phyloP scores from a whole-genome alignment of 2,329 filamentous ascomycete species.

The Tricladium varicosporioides region DNA sequence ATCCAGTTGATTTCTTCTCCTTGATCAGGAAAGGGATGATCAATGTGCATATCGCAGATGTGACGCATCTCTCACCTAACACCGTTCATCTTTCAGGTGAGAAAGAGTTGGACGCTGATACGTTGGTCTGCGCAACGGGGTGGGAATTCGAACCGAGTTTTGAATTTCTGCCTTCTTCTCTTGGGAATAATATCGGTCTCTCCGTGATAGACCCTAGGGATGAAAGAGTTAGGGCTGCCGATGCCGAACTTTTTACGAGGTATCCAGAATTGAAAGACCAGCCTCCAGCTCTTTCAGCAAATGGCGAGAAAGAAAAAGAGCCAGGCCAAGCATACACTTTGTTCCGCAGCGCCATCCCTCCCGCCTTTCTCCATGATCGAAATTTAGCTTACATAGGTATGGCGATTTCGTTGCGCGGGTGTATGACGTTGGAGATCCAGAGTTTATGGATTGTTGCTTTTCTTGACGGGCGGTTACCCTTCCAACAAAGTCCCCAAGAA shows the following conservation, averaged over 20 bases:
- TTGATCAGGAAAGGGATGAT: slow-evolving; percentile 50
- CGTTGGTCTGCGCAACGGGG: slow-evolving; percentile 54
- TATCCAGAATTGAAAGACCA: slow-evolving; percentile 32
- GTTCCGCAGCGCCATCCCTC: slow-evolving; percentile 45
- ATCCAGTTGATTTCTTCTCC: slow-evolving; percentile 53
- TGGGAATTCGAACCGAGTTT: slow-evolving; percentile 54
- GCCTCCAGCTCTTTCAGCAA: background rate
- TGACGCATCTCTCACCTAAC: slow-evolving; percentile 43
- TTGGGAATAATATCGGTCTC: slow-evolving; percentile 6
- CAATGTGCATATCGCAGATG: slow-evolving; percentile 50
- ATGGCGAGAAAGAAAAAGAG: background rate
- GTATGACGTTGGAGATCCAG: slow-evolving; percentile 42
- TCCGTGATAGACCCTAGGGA: background rate
- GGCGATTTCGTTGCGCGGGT: slow-evolving; percentile 42
- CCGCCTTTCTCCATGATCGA: slow-evolving; percentile 37
- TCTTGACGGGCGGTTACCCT: slow-evolving; percentile 42
- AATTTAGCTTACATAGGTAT: slow-evolving; percentile 46
- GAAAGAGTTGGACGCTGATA: slow-evolving; percentile 46
- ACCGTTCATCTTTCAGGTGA: slow-evolving; percentile 51
- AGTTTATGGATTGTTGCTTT: slow-evolving; percentile 64
- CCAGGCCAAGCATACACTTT: slow-evolving; percentile 36
- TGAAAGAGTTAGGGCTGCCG: slow-evolving; percentile 45
- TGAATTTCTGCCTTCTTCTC: slow-evolving; percentile 38
- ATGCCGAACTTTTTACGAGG: slow-evolving; percentile 48
- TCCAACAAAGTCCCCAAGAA: slow-evolving; percentile 29